Evolutionary conservation across 768 basidiomycete genomes (phyloP).

Genomic region (Rhizopogon salebrosus): DNA sequence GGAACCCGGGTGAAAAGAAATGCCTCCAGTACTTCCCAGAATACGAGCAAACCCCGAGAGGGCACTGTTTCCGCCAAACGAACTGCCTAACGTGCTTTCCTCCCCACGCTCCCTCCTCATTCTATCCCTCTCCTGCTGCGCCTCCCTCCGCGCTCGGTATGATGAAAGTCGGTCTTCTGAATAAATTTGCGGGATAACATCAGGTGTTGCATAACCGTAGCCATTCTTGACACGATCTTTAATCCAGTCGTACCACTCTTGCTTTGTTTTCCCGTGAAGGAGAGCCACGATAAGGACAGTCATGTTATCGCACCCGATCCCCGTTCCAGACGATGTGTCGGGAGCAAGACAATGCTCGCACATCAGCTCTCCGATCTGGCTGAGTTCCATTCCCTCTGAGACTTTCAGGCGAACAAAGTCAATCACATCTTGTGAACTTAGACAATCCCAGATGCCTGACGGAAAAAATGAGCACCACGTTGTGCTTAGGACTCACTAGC

Average conservation of each 20-base stretch:
- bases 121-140: conserved; percentile 45
- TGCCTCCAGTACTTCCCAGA: conserved; percentile 53
- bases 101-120: conserved; percentile 31
- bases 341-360: conserved; percentile 94
- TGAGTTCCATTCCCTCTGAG: conserved; percentile 69
- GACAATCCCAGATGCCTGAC: conserved; percentile 98
- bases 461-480: conserved; percentile 4
- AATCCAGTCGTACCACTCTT: conserved; percentile 92
- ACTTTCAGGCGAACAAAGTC: conserved; percentile 83
- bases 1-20: conserved; percentile 57
- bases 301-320: conserved; percentile 99
- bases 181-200: conserved; percentile 71
- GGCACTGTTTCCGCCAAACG: conserved; percentile 31
- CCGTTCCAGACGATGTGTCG: conserved; percentile 83
- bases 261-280: conserved; percentile 79
- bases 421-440: conserved; percentile 88
- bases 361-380: conserved; percentile 84
- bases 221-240: conserved; percentile 71
- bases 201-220: conserved; percentile 77
- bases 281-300: conserved; percentile 89
- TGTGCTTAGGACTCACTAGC: conserved; percentile 14
- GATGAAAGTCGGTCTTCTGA: conserved; percentile 55
- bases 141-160: conserved; percentile 59
- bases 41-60: conserved; percentile 50
- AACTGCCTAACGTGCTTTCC: conserved; percentile 19